Conservation (phyloP, 2,329 filamentous ascomycete genomes). For the Pseudocercospora pini-densiflorae region DNA sequence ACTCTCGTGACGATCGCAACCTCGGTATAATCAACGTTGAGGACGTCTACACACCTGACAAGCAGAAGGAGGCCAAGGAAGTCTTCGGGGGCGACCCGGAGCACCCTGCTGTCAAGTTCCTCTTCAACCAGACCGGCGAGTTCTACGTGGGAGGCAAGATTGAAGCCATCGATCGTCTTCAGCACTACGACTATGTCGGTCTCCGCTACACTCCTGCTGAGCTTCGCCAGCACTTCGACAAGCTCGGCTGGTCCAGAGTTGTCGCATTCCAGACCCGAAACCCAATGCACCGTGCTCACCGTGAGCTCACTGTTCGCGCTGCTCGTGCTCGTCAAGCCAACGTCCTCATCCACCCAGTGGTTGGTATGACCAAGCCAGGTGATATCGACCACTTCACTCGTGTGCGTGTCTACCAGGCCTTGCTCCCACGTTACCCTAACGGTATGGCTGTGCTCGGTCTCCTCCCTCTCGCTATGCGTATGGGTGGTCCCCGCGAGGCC, state of each 20-base stretch:
- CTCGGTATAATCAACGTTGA: constrained; percentile 94
- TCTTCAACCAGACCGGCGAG: constrained; percentile 78
- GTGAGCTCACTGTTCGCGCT: constrained; percentile 95
- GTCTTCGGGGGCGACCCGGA: constrained; percentile 92
- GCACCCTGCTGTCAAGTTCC: constrained; percentile 87
- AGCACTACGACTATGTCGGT: constrained; percentile 99
- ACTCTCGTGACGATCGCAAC: constrained; percentile 95
- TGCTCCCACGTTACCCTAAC: constrained; percentile 96
- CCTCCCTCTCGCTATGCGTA: constrained; percentile 95
- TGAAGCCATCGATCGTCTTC: constrained; percentile 90
- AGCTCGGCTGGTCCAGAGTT: constrained; percentile 97
- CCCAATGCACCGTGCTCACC: constrained; percentile 98
- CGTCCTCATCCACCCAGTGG: constrained; percentile 98
- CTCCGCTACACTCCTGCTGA: constrained; percentile 95
- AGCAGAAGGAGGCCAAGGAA: constrained; percentile 86
- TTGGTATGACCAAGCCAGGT: constrained; percentile 97
- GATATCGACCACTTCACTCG: constrained; percentile 99
- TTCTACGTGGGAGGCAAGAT: constrained; percentile 96
- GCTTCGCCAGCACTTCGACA: constrained; percentile 95
- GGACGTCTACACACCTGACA: constrained; percentile 94
- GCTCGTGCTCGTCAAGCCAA: constrained; percentile 96
- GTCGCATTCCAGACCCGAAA: constrained; percentile 99
- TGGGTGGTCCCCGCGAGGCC: constrained; percentile 97
- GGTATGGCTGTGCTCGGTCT: constrained; percentile 98
- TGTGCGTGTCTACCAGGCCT: constrained; percentile 96